These are phyloP conservation scores for Alternaria sp. DNA, from an alignment of 2,329 filamentous ascomycete genomes.

Conservation along the genomic window DNA sequence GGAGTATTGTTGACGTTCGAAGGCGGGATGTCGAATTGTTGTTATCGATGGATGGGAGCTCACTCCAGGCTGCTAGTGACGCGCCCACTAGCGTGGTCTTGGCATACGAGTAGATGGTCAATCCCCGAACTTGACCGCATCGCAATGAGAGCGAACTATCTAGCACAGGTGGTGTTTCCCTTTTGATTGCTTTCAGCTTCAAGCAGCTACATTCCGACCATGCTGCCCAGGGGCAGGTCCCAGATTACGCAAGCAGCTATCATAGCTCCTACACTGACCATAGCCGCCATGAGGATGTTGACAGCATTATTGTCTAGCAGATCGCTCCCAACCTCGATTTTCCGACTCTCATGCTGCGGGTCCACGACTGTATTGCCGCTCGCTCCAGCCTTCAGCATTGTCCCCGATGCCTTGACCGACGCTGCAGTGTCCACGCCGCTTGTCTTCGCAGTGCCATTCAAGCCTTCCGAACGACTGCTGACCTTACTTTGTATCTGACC, in stretches of 20 bases:
- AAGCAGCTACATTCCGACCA: constrained; percentile 24
- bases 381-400: constrained; percentile 43
- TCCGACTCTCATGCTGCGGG: constrained; percentile 56
- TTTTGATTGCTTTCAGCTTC: neutral
- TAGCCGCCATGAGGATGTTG: constrained; percentile 88
- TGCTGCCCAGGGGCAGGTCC: constrained; percentile 42
- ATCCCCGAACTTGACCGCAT: neutral
- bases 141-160: neutral
- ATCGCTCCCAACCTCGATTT: constrained; percentile 72
- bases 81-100: constrained; percentile 43
- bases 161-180: neutral
- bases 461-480: constrained; percentile 53
- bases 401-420: constrained; percentile 39
- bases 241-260: constrained; percentile 46
- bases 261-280: constrained; percentile 84
- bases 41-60: constrained; percentile 12
- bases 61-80: constrained; percentile 37
- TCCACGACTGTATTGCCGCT: constrained; percentile 40
- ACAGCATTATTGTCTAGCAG: constrained; percentile 95
- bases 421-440: constrained; percentile 33
- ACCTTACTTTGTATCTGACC: constrained; percentile 50
- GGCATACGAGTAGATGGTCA: constrained; percentile 22
- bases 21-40: constrained; percentile 19
- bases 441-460: constrained; percentile 48
- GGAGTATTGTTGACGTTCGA: constrained; percentile 6